These are phyloP conservation scores for Leishmania aethiopica DNA, from an alignment of 208 protist species.

Conservation along the genomic window DNA sequence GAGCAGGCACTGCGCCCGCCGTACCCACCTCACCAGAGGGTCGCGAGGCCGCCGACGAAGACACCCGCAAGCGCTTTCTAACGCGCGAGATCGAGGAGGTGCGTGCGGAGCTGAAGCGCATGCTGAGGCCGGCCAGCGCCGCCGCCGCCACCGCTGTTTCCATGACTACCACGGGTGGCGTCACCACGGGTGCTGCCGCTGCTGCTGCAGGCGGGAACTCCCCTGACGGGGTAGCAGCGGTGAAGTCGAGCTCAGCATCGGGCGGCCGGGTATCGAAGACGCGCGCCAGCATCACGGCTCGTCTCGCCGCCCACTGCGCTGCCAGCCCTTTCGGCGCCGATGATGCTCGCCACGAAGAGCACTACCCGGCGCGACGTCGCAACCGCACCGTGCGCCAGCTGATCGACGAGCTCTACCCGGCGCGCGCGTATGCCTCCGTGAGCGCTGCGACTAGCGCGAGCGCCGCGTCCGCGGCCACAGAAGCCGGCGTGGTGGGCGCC, in stretches of 20 bases:
- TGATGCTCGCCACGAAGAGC: slow-evolving; percentile 14
- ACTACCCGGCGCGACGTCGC: slow-evolving; percentile 13
- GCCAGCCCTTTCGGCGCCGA: slow-evolving; percentile 10
- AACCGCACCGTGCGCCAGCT: slow-evolving; percentile 73
- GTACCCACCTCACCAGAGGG: neutral
- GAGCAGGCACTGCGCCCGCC: neutral
- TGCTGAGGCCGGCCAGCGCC: slow-evolving; percentile 26
- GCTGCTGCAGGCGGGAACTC: neutral
- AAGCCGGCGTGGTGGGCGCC: slow-evolving; percentile 7
- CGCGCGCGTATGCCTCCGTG: slow-evolving; percentile 21
- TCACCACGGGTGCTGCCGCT: neutral
- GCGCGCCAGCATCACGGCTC: neutral
- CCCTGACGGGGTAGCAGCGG: neutral
- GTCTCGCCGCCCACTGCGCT: neutral
- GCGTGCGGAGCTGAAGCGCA: slow-evolving; percentile 35
- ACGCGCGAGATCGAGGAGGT: slow-evolving; percentile 37
- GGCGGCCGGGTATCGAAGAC: neutral
- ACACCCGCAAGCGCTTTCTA: slow-evolving; percentile 26
- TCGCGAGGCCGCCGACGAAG: slow-evolving; percentile 20
- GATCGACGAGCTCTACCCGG: slow-evolving; percentile 78
- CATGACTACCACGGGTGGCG: neutral
- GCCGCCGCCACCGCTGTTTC: neutral
- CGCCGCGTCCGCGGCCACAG: neutral
- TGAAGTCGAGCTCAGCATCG: neutral
- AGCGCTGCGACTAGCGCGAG: neutral